Percentiles rank a stretch among this genome's conserved stretches.
Conservation (phyloP, 2,329 filamentous ascomycete species). For the Metarhizium brunneum region DNA sequence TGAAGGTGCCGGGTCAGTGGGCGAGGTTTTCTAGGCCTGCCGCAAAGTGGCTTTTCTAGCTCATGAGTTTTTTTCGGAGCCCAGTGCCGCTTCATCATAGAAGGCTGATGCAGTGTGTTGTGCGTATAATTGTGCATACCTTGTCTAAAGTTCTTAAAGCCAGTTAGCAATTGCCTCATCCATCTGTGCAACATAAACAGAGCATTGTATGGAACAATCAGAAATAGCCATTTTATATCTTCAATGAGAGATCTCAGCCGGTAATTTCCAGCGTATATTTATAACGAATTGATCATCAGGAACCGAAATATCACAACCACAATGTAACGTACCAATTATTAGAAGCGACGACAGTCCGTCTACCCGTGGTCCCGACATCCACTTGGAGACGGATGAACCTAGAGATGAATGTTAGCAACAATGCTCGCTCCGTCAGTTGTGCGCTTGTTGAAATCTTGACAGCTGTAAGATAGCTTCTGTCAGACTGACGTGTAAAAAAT, state of each 20-base stretch:
- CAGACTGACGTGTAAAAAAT: slow-evolving; percentile 90
- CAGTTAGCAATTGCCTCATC: slow-evolving; percentile 20
- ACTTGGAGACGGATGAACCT: slow-evolving; percentile 7
- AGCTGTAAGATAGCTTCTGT: slow-evolving; percentile 32
- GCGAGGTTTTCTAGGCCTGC: slow-evolving; percentile 99
- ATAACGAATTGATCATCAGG: slow-evolving; percentile 58
- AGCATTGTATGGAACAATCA: slow-evolving; percentile 39
- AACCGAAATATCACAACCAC: slow-evolving; percentile 9
- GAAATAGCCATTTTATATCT: slow-evolving; percentile 81
- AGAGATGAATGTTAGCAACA: slow-evolving; percentile 15
- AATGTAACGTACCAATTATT: slow-evolving; percentile 20
- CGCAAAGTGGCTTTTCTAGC: slow-evolving; percentile 80
- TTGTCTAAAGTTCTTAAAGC: slow-evolving; percentile 17
- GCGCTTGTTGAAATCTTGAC: neutral
- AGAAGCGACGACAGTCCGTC: neutral
- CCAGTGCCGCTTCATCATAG: slow-evolving; percentile 93
- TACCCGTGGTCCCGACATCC: slow-evolving; percentile 1
- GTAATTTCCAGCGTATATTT: slow-evolving; percentile 87
- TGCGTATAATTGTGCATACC: slow-evolving; percentile 19
- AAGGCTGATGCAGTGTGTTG: slow-evolving; percentile 17
- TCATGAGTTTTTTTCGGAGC: slow-evolving; percentile 75
- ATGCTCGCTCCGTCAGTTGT: neutral
- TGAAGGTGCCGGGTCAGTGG: slow-evolving; percentile 59
- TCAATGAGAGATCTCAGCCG: slow-evolving; percentile 72
- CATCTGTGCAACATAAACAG: slow-evolving; percentile 1